Evolutionary conservation across 352 stramenopile species (phyloP), one percentile per base, ranked within the genome.

Genomic region (Pythium angustatum): DNA sequence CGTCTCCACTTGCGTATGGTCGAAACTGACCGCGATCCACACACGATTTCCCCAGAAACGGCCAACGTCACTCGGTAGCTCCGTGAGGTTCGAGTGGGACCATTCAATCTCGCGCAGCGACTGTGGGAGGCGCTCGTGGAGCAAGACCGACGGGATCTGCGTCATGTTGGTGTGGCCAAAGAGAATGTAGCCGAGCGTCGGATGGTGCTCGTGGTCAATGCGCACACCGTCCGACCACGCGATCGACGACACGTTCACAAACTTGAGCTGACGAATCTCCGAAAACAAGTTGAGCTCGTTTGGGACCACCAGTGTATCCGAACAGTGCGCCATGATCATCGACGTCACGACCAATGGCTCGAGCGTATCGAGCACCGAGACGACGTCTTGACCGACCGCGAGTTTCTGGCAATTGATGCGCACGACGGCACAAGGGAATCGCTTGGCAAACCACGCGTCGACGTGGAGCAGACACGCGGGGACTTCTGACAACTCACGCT

Each of bases 391-490:
- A 15, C 11, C 52, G 3, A 49, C 38, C 22, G 30, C 14, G 8
- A 31, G 34, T 8, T 22, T 49, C 24, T 36, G 34, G 22, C 53
- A 64, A 19, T 52, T 64, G 27, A 47, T 43, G 14, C 61, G 30
- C n/a, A 69, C 9, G 1, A 69, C 54, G 0, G 41, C 33, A 55
- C 62, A 69, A 4, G 54, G 44, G 26, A 58, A 64, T 28, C 64
- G 64, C 19, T 27, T 19, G 0, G 31, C 41, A 26, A 69, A 61
- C 62, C 62, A 69, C 9, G 62, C 34, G 47, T 64, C 45, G 2
- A 50, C 36, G 19, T 69, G 57, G 17, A 64, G 47, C 2, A 40
- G 21, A 51, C 57, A 64, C 5, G 11, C 28, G 9, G 57, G 47
- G 2, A 49, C 34, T 19, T 56, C 14, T 8, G 33, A 34, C 26